Percentiles rank a stretch among this genome's conserved stretches.
These are phyloP conservation scores for Aspergillus thermomutatus DNA, from an alignment of 2,329 filamentous ascomycete species.

Conservation along the genomic window DNA sequence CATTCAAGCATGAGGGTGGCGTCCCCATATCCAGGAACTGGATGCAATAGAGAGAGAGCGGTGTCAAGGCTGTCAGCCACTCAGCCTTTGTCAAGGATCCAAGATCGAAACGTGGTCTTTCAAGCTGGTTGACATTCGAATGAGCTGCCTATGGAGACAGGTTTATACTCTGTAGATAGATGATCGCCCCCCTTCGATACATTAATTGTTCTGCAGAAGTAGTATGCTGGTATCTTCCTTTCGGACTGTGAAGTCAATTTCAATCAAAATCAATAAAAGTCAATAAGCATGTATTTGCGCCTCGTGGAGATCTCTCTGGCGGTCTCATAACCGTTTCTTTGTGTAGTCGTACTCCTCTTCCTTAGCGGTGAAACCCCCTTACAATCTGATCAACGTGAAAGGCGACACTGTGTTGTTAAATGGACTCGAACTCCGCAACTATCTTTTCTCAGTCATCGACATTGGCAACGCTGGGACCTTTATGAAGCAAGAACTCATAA, in stretches of 20 bases:
- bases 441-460: neutral
- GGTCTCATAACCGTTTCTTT: neutral
- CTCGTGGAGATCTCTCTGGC: too few species aligned
- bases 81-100: too few species aligned
- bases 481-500: neutral
- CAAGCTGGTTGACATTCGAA: neutral
- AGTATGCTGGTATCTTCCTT: too few species aligned
- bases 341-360: neutral
- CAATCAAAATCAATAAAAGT: too few species aligned
- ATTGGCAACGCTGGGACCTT: neutral
- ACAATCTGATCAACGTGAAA: neutral
- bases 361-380: neutral
- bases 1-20: neutral
- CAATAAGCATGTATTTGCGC: too few species aligned
- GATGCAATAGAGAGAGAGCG: neutral
- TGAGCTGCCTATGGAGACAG: too few species aligned
- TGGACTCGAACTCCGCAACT: neutral
- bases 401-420: neutral
- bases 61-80: neutral
- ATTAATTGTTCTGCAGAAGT: too few species aligned
- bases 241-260: too few species aligned
- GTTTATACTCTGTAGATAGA: too few species aligned
- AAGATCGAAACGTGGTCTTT: neutral
- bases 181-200: too few species aligned
- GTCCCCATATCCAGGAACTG: neutral